Conservation (phyloP, 208 protist genomes). For the Strigomonas galati region DNA sequence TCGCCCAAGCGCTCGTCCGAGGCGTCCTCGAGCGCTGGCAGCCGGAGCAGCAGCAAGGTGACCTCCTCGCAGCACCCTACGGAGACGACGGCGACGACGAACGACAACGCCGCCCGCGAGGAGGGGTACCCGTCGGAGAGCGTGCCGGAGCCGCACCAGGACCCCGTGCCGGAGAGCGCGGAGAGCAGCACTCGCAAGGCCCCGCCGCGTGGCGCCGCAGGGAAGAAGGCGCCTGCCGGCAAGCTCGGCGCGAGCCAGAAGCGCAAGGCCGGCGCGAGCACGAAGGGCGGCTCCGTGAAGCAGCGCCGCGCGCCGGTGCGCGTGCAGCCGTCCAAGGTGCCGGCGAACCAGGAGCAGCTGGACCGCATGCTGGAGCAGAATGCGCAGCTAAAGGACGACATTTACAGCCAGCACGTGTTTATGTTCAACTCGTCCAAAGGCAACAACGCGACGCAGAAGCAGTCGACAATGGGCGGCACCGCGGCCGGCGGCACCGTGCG, state of each 20-base stretch:
- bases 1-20: background rate
- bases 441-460: slow-evolving; percentile 15
- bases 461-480: background rate
- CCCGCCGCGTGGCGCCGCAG: background rate
- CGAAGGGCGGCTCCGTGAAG: background rate
- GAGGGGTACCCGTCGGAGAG: background rate
- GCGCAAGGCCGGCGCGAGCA: background rate
- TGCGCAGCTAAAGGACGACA: slow-evolving; percentile 34
- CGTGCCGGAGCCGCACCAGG: background rate
- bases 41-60: background rate
- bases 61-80: background rate
- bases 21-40: background rate
- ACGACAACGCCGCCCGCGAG: too few relatives aligned
- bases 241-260: slow-evolving; percentile 1
- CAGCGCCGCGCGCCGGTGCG: background rate
- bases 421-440: slow-evolving; percentile 23
- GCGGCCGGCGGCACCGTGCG: background rate
- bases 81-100: background rate
- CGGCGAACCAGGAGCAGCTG: slow-evolving; percentile 40
- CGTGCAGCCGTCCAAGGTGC: slow-evolving; percentile 20
- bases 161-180: background rate
- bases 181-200: background rate
- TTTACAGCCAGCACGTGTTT: slow-evolving; percentile 30
- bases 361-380: slow-evolving; percentile 39
- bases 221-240: background rate